Evolutionary conservation across 345 rosid species (phyloP).

Genomic region (Fremontodendron californicum): DNA sequence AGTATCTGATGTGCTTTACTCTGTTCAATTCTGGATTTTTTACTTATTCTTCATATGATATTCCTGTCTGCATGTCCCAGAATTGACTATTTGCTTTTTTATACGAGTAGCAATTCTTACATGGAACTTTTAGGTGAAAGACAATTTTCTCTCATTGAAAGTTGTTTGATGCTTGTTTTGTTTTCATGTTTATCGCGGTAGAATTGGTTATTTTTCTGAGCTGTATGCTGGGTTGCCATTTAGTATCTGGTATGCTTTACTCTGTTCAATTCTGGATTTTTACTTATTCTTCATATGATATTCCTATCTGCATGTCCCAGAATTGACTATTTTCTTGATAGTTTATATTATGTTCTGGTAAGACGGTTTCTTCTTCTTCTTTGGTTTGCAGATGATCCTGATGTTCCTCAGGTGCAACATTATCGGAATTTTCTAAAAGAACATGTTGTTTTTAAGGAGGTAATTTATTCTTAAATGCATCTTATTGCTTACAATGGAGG

Average conservation of each 20-base stretch:
- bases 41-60: neutral
- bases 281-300: neutral
- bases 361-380: neutral
- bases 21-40: neutral
- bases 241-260: neutral
- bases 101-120: neutral
- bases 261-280: neutral
- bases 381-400: slow-evolving; percentile 48
- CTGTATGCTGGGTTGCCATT: neutral
- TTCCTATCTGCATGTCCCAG: neutral
- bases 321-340: neutral
- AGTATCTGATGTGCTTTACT: neutral
- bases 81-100: neutral
- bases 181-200: neutral
- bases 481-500: slow-evolving; percentile 7
- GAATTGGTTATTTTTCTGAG: neutral
- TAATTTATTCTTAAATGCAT: slow-evolving; percentile 21
- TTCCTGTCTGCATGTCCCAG: neutral
- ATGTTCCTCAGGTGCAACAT: too few relatives aligned
- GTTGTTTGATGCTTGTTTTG: neutral
- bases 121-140: neutral
- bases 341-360: neutral
- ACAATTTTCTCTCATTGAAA: neutral
- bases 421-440: too few relatives aligned
- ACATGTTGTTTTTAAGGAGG: slow-evolving; percentile 83